Conservation (phyloP, 169 alveolate genomes). For the Eimeria brunetti region DNA sequence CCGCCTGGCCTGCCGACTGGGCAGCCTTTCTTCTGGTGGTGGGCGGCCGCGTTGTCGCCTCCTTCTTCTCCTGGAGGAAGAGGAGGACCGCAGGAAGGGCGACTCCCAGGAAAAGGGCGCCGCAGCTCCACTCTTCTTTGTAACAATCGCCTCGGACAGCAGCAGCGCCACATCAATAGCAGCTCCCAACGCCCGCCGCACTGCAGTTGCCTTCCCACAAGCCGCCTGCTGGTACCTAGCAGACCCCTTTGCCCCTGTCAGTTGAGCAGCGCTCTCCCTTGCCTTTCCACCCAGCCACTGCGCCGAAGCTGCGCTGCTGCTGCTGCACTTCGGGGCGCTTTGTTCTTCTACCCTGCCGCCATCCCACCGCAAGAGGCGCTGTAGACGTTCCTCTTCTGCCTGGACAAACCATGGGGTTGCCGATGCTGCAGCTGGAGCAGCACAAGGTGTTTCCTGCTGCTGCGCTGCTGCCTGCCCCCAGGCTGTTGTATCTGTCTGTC, state of each 20-base stretch:
- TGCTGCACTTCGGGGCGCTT: not conserved
- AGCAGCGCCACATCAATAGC: slow-evolving; percentile 74
- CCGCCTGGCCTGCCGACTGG: slow-evolving; percentile 58
- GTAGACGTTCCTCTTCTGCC: slow-evolving; percentile 48
- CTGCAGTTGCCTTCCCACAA: not conserved
- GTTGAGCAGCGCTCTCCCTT: not conserved
- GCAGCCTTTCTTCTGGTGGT: slow-evolving; percentile 23
- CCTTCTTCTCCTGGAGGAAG: slow-evolving; percentile 39
- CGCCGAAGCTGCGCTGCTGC: not conserved
- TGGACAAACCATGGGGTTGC: slow-evolving; percentile 30
- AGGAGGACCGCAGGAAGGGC: slow-evolving; percentile 42
- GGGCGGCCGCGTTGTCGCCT: slow-evolving; percentile 52
- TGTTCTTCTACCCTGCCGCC: not conserved
- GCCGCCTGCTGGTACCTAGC: not conserved
- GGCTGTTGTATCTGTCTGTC: not conserved
- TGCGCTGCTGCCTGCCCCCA: not conserved
- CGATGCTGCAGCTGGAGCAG: not conserved
- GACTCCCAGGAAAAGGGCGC: slow-evolving; percentile 43
- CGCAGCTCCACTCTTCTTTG: slow-evolving; percentile 55
- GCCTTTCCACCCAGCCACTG: not conserved
- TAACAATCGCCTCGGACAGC: slow-evolving; percentile 57
- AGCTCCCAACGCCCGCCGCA: slow-evolving; percentile 71
- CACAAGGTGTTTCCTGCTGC: not conserved
- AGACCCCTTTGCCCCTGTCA: not conserved
- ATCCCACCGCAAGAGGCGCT: slow-evolving; percentile 19